Evolutionary conservation across 345 rosid genomes (phyloP), one percentile per base, ranked within the genome.

Genomic region (Corchorus olitorius): DNA sequence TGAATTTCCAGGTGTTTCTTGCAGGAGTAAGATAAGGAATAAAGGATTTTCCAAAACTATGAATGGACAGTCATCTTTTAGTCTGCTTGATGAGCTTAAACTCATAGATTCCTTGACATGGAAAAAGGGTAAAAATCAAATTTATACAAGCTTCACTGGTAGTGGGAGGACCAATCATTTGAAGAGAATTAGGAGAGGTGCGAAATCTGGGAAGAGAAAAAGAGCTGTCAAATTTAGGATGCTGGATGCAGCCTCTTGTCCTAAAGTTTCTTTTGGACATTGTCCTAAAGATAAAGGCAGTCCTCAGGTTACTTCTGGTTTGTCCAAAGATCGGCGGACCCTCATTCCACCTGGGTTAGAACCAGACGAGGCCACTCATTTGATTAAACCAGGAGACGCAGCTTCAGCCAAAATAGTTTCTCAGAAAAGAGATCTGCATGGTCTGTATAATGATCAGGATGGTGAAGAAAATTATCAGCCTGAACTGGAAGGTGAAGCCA

Each of bases 71-170:
- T 58, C 76, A 45, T 66, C 82, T 13, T 77, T 82, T 53, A 83
- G 82, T 82, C 85, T 88, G 77, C 85, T 88, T 75, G 92, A 84
- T 66, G 92, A 88, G 77, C 89, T 88, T 72, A 86, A 85, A 81
- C 81, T 86, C 81, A 67, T 85, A 37, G 77, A 85, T 79, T 82
- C 82, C 34, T 79, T 86, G 80, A 83, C 87, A 52, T 85, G 84
- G 85, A 77, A 78, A 80, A 83, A 82, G 76, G 79, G 84, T 64
- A 72, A 19, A 70, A 75, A 75, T 53, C 80, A 55, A 50, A 76
- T 66, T 45, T 74, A 82, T 33, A 41, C 10, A 4, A 64, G 71
- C 70, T 64, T 54, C 78, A 4, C 75, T 81, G 73, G 52, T 74
- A 67, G 22, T 71, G 79, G 74, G 58, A 81, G 84, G 70, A 56